Evolutionary conservation across 331 rosid genomes (phyloP), one percentile per base, ranked within the genome.

Genomic region (Quercus tomentella): DNA sequence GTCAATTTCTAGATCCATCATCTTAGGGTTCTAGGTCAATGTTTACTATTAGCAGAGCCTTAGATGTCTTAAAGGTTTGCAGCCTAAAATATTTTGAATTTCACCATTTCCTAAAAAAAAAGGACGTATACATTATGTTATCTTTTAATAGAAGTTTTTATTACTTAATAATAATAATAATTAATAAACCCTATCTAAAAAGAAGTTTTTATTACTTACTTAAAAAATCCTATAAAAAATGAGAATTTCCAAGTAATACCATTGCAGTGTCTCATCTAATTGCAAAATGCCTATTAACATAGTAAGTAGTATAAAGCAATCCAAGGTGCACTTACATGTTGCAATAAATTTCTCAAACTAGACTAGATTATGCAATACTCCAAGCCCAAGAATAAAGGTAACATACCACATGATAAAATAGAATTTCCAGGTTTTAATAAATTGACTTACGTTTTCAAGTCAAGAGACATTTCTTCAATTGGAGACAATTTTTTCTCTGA

Each of bases 371-470:
- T 35, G 60, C 61, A 63, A 31, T 22, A 35, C 18, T 7, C 30
- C 30, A 74, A 56, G 45, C 72, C 73, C 31, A 51, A n/a, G 35
- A 69, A 18, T 28, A 37, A 20, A 56, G 56, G 74, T 43, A 85
- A 65, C 52, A 61, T 23, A 56, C 41, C 63, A 70, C 41, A 58
- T 63, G 71, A 43, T 58, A 58, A 20, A 63, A 74, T 15, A 77
- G 72, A 67, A 58, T 28, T 77, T 69, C 55, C 62, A 82, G 71
- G 18, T 66, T 75, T 49, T 35, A 79, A 75, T 56, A 69, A 45
- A 77, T 51, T 63, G 43, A 76, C 97, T 87, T 84, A 90, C 99
- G 97, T 87, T 93, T 91, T 96, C 86, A 93, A 86, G 90, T 93
- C 97, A 52, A 96, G 90, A 78, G 94, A 76, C 52, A 93, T 87